Evolutionary conservation across 176 grass and related monocot genomes (phyloP), one percentile per base, ranked within the genome.

Genomic region (Bromus sterilis): DNA sequence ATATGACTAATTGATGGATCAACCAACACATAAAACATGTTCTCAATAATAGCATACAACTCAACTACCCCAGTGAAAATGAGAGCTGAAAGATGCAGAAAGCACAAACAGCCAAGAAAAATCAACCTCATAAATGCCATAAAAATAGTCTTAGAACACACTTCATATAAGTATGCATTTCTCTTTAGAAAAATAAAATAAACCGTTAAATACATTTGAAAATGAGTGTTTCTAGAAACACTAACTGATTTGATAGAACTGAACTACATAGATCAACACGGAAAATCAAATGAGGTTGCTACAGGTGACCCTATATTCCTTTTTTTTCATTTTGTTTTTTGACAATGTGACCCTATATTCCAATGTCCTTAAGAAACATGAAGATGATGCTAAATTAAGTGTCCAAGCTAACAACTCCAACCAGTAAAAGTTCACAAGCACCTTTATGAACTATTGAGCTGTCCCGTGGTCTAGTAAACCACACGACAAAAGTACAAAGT

Each of bases 1-100:
- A 66, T 9, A 3, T 12, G 25, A 70, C 1, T 20, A 70, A 25
- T 31, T 56, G 14, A 77, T 84, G 48, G 21, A 59, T 15, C 32
- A 77, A 26, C 42, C 32, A 77, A 26, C 42, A 55, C 8, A 57
- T 21, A 56, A 18, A 42, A 59, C 72, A 56, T 43, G 44, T 56
- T 43, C 20, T 43, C 20, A 76, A 71, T 61, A 15, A 71, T 33
- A 71, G 72, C 41, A 30, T 59, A 43, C 8, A 37, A 82, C 66
- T 44, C 46, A 86, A 66, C 78, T 21, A 78, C 65, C 73, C 24
- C 26, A 37, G 16, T 57, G 83, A 86, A 86, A 84, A 86, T 9
- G 64, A 85, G 83, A 71, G 55, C 63, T 76, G 61, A 76, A 23
- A 75, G 70, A 80, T 75, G 61, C 60, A 75, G 51, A 49, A 74